Evolutionary conservation across 2,329 filamentous ascomycete species (phyloP), one percentile per base, ranked within the genome.

Genomic region (Ceratocystis eucalypticola): DNA sequence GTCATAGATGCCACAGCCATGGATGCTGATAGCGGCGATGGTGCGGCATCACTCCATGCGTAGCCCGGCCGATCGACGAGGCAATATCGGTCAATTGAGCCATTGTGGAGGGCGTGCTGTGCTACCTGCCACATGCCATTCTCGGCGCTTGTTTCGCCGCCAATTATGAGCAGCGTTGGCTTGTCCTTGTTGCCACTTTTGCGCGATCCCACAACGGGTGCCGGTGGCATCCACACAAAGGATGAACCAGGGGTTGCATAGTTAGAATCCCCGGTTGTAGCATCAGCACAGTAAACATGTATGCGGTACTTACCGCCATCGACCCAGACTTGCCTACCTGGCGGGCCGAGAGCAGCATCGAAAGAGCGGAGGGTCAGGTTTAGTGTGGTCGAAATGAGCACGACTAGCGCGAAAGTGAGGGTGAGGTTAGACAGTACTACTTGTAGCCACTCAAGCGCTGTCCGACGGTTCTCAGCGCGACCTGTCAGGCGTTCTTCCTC

Each of bases 401-500:
- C 73, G 10, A 84, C 80, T 53, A 88, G 86, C 72, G 94, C 85
- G 68, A 89, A 71, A 22, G 83, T 77, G 72, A 95, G 83, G 50
- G 88, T 80, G 61, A 91, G 76, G 1, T 88, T 91, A 30, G 91
- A 88, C 2, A 87, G 72, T 2, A 95, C 77, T 15, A 99, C 89
- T 55, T 87, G 88, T 4, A 86, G 76, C 93, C 94, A 97, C 77
- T 97, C 91, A 53, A 82, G 78, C 4, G 96, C 75, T 0, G 91
- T 89, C 33, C 92, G 85, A 28, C 92, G 84, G 10, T 88, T 91
- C 77, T 99, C 93, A 37, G 88, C 84, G 15, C 93, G 88, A 10
- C 94, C 94, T 0, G 93, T 97, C 22, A 97, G 79, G 30, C 94
- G 85, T 33, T 96, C 88, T 74, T 99, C 94, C 74, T 97, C 94